Evolutionary conservation across 306 rosid species (phyloP).

Genomic region (Astragalus membranaceus): DNA sequence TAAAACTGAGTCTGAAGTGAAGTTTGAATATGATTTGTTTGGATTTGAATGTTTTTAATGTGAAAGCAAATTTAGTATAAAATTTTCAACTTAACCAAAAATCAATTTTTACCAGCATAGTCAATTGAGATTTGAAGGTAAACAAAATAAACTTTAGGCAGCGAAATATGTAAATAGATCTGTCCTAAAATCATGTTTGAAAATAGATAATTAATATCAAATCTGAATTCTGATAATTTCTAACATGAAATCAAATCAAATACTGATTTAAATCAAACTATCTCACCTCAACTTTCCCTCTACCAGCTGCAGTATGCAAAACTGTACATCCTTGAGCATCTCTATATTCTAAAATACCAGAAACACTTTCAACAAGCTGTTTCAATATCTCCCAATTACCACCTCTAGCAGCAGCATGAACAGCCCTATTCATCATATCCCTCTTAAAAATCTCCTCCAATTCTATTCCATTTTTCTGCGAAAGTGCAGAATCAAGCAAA

Average conservation of each 20-base stretch:
- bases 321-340: conserved; percentile 66
- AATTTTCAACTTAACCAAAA: too few relatives aligned
- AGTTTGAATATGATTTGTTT: too few relatives aligned
- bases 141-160: too few relatives aligned
- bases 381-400: conserved; percentile 73
- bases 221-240: too few relatives aligned
- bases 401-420: conserved; percentile 87
- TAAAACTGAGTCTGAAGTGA: neutral
- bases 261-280: neutral
- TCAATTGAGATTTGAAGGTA: too few relatives aligned
- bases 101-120: too few relatives aligned
- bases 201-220: too few relatives aligned
- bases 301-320: conserved; percentile 72
- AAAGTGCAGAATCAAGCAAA: conserved; percentile 46
- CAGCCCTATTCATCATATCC: conserved; percentile 71
- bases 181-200: neutral
- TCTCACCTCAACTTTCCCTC: conserved; percentile 79
- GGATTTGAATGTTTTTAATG: too few relatives aligned
- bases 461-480: conserved; percentile 23
- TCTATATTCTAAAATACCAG: conserved; percentile 38
- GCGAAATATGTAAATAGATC: too few relatives aligned
- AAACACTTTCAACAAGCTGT: conserved; percentile 36
- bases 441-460: conserved; percentile 37
- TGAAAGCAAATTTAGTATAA: too few relatives aligned
- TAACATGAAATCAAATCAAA: neutral